Base-by-base conservation (phyloP, 495 filamentous ascomycete genomes). In the Neurospora cerealis region DNA sequence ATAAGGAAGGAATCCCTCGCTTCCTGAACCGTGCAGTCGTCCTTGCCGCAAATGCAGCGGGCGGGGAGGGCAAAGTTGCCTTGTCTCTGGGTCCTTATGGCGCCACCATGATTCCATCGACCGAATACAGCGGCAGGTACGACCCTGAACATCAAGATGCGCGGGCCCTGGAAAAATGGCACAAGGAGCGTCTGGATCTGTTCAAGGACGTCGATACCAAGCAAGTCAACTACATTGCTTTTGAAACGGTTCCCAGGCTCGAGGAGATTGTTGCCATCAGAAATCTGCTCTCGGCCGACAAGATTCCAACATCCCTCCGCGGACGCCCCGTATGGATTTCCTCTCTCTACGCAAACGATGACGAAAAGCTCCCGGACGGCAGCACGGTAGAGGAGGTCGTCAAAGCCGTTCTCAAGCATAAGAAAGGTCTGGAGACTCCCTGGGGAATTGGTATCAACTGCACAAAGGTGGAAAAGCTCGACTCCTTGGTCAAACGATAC, bases 401-500 rank as follows among this genome's bases (percentile, higher is more conserved):
- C 32, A 75, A 76, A 10, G 79, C 77, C 1, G 79, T 88, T 74
- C 78, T 88, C 6, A 81, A 78, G 36, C 78, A 76, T 8, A 73
- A 79, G 15, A 69, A 74, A 66, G 74, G 77, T 0, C 42, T 69
- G 10, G 38, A 69, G 17, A 71, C 78, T 5, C 89, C 90, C 0
- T 89, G 87, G 87, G 89, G 87, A 0, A 85, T 92, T 66, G 90
- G 90, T 1, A 85, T 92, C 72, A 92, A 92, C 78, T 92, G 90
- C 78, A 91, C 90, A 4, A 88, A 86, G 74, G 79, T 90, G 71
- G 78, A 80, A 32, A 88, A 89, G 71, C 82, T 91, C 4, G 74
- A 79, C 4, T 73, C 76, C 2, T 76, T 92, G 40, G 79, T 91
- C 32, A 71, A 75, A 8, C 75, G 78, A 60, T 88, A 88, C 74